Percentiles rank a stretch among this genome's conserved stretches.
Evolutionary conservation across 176 grass and related monocot species (phyloP).

Genomic region (Oryza brachyantha): DNA sequence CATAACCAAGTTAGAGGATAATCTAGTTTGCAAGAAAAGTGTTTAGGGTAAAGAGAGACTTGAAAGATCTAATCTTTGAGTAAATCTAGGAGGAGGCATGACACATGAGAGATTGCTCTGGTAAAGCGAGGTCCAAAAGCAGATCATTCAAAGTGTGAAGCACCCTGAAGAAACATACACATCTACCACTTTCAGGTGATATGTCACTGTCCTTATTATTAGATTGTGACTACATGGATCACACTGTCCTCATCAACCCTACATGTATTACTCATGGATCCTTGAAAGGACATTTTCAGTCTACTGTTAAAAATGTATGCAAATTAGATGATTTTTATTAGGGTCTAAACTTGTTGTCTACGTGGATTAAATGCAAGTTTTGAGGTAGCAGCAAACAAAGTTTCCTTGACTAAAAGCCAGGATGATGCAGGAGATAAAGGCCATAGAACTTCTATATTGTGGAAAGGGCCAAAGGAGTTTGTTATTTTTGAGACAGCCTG

Average conservation of each 20-base stretch:
- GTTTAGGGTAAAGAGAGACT: constrained; percentile 1
- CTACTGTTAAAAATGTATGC: background rate
- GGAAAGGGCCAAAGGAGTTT: constrained; percentile 42
- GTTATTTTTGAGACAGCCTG: constrained; percentile 38
- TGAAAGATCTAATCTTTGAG: constrained; percentile 29
- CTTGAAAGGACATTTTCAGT: background rate
- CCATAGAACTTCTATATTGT: constrained; percentile 28
- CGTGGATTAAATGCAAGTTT: constrained; percentile 1
- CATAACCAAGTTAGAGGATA: constrained; percentile 28
- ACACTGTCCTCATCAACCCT: background rate
- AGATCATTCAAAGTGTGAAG: constrained; percentile 32
- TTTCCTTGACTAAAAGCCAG: constrained; percentile 38
- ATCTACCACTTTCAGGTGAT: constrained; percentile 36
- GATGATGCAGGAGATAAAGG: constrained; percentile 1
- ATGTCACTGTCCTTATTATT: constrained; percentile 28
- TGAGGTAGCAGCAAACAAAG: background rate
- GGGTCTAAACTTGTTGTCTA: background rate
- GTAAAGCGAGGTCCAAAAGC: constrained; percentile 32
- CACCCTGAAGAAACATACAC: constrained; percentile 33
- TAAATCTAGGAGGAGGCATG: constrained; percentile 38
- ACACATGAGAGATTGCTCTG: constrained; percentile 30
- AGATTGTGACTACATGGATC: background rate
- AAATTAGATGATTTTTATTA: background rate
- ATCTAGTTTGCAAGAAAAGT: constrained; percentile 30
- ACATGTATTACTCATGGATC: background rate